Evolutionary conservation across 2,329 filamentous ascomycete species (phyloP), one percentile per base, ranked within the genome.

Genomic region (Diaporthe velutina): DNA sequence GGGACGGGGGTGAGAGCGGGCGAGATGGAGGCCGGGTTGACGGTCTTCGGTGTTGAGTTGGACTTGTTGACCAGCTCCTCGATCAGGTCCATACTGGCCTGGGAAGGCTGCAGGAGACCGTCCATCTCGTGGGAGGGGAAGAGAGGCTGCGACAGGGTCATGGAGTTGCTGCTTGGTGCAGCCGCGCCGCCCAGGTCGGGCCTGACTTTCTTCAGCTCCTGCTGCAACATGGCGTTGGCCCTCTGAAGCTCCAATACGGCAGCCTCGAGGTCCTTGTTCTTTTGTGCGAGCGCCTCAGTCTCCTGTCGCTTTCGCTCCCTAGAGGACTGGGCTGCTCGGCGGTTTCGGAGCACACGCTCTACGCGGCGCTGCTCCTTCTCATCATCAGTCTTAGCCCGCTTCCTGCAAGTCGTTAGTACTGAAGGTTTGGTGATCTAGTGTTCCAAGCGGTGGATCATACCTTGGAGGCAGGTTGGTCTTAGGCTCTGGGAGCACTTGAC

Each of bases 351-450:
- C 78, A 99, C 97, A 77, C 97, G 95, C 88, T 99, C 97, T 73
- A 98, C 97, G 76, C 97, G 94, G 58, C 97, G 94, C 85, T 99
- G 97, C 86, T 98, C 97, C 87, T 99, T 99, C 85, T 99, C 97
- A 81, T 98, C 97, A 80, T 98, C 96, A 3, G 97, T 99, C 90
- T 98, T 99, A 80, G 97, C 97, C 77, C 97, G 95, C 91, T 99
- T 99, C 78, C 94, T 95, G 77, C 73, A 10, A 75, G 12, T 70
- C 81, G 78, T 83, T 81, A 83, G 79, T 73, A 42, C 55, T 25
- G 45, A 64, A n/a, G 35, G 7, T 10, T 2, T 33, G 22, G 28
- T 40, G 6, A 15, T 9, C 10, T 17, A 78, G 77, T 28, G 42
- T 33, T 54, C 73, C 30, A 67, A 33, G 38, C 52, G 76, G 58